Base-by-base conservation (phyloP, 164 flowering plant genomes). In the Pachysandra terminalis region DNA sequence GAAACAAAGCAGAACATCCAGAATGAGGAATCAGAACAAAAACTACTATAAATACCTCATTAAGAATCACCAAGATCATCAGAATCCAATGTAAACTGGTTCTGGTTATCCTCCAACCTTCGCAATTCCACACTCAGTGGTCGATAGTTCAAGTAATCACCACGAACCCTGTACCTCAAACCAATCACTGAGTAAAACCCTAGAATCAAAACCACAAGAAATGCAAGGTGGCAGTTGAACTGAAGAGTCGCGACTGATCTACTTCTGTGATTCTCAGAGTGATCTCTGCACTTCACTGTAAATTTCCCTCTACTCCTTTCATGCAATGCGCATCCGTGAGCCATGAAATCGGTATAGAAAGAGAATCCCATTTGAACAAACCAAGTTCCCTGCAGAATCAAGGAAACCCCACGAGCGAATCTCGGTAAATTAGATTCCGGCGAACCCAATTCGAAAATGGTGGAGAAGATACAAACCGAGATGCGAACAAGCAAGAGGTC, bases 331-430 rank as follows among this genome's bases (percentile, higher is more conserved):
- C 99, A 96, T 0, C 94, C 96, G 16, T 85, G 83, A 19, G 82
- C 76, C 1, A 90, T 81, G 98, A 89, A 40, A n/a, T n/a, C n/a
- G n/a, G n/a, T n/a, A n/a, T n/a, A n/a, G n/a, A n/a, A n/a, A n/a
- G n/a, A n/a, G n/a, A 93, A 51, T 22, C 93, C 98, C 99, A 93
- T 96, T 71, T 96, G 99, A 52, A 89, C 19, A 74, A 91, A 82
- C 99, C 99, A 96, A 45, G 82, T 85, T 51, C 98, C 99, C 60
- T 96, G 97, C 64, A 84, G 70, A 66, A 89, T 75, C 68, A 96
- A 68, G 55, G 96, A 97, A 25, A 83, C 60, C 65, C 90, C 99
- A 17, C 97, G 88, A 6, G 70, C 91, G 68, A 96, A 57, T 54
- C 72, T 68, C 0, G 95, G 79, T 22, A 69, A 77, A 48, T 19